A percentile compares a stretch with the other conserved stretches of the same genome.
These are phyloP conservation scores for Xylaria sp. DNA, from an alignment of 2,329 filamentous ascomycete species.

Conservation along the genomic window DNA sequence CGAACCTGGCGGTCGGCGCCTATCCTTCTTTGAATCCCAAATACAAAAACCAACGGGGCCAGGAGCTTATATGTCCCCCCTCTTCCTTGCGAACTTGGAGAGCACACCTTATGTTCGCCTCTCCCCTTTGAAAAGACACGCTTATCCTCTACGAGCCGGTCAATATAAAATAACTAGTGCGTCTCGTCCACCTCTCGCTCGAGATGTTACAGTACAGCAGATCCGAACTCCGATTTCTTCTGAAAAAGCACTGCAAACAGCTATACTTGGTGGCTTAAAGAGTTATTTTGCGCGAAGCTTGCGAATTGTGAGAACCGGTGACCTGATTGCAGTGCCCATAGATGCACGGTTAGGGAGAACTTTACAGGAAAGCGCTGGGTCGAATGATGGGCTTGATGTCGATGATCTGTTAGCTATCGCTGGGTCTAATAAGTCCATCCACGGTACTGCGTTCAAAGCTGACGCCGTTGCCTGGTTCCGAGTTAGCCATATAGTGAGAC, in stretches of 20 bases:
- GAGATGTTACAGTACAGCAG: slow-evolving; percentile 87
- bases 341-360: slow-evolving; percentile 86
- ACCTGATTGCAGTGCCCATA: slow-evolving; percentile 88
- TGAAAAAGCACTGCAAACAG: slow-evolving; percentile 85
- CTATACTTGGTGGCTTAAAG: slow-evolving; percentile 87
- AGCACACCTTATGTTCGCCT: slow-evolving; percentile 82
- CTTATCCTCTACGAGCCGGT: slow-evolving; percentile 62
- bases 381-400: slow-evolving; percentile 70
- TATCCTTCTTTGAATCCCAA: slow-evolving; percentile 76
- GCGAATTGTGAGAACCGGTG: slow-evolving; percentile 85
- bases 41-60: slow-evolving; percentile 69
- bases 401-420: slow-evolving; percentile 75
- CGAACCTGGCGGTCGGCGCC: slow-evolving; percentile 59
- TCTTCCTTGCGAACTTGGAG: slow-evolving; percentile 87
- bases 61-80: slow-evolving; percentile 80
- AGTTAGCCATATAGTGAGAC: slow-evolving; percentile 76
- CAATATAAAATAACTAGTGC: slow-evolving; percentile 67
- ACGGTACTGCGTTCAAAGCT: slow-evolving; percentile 51
- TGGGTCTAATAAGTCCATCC: slow-evolving; percentile 54
- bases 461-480: slow-evolving; percentile 91
- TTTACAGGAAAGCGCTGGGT: slow-evolving; percentile 75
- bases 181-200: slow-evolving; percentile 68
- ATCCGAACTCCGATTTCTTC: slow-evolving; percentile 89
- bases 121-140: slow-evolving; percentile 70
- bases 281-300: slow-evolving; percentile 86